Evolutionary conservation across 768 basidiomycete genomes (phyloP).

Genomic region (Trametes punicea): DNA sequence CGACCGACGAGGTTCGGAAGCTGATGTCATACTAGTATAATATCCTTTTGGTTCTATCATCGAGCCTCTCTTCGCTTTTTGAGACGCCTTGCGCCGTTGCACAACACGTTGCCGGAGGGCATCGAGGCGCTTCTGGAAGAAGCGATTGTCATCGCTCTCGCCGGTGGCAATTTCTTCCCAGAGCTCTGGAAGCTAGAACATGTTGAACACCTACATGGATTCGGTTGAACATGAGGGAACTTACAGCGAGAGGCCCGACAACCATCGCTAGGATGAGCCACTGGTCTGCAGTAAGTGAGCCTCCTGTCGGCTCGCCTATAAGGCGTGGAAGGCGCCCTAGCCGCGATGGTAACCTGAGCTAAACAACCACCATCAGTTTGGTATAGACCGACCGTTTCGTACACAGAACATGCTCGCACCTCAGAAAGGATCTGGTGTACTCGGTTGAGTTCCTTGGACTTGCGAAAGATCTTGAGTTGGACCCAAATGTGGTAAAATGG

Average conservation of each 20-base stretch:
- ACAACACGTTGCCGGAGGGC: neutral
- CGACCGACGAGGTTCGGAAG: neutral
- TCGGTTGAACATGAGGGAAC: neutral
- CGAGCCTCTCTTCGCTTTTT: neutral
- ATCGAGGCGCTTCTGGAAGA: neutral
- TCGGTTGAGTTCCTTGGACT: conserved; percentile 2
- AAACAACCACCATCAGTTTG: conserved; percentile 20
- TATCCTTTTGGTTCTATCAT: neutral
- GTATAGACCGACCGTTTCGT: neutral
- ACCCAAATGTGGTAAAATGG: conserved; percentile 17
- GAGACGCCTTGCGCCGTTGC: neutral
- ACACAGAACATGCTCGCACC: neutral
- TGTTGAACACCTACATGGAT: too few species aligned
- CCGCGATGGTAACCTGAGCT: conserved; percentile 27
- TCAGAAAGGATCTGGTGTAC: conserved; percentile 12
- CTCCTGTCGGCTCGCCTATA: conserved; percentile 12
- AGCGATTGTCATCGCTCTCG: too few species aligned
- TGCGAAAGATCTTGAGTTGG: conserved; percentile 8
- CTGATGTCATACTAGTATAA: neutral
- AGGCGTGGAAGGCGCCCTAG: conserved; percentile 14
- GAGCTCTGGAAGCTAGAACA: neutral
- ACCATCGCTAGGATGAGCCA: conserved; percentile 31
- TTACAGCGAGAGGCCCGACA: conserved; percentile 30
- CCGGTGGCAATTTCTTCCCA: neutral
- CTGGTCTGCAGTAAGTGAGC: conserved; percentile 14